phyloP scores from a whole-genome alignment of 805 yeast genomes.

The Starmerella khaoyaiensis region DNA sequence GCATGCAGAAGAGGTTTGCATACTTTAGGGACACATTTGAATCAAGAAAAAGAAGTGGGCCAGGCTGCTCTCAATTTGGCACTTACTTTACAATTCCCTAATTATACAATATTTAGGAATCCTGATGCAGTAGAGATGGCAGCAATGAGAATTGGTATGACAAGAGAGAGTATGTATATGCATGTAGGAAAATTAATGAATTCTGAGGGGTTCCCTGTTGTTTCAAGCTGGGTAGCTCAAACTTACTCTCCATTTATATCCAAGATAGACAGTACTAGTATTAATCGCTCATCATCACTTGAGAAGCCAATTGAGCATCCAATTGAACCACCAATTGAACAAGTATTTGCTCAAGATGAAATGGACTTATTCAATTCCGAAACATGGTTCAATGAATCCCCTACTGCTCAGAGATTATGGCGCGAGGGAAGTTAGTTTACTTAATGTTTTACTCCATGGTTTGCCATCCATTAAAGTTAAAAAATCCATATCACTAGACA shows the following conservation, averaged over 20 bases:
- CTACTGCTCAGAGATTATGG: constrained; percentile 9
- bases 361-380: constrained; percentile 13
- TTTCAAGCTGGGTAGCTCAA: not conserved
- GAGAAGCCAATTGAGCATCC: no score
- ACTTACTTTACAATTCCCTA: no score
- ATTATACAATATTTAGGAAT: no score
- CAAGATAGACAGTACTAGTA: no score
- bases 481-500: constrained; percentile 37
- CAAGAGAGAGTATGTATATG: not conserved
- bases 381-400: constrained; percentile 13
- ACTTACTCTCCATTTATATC: not conserved
- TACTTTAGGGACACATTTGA: no score
- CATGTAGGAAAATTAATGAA: constrained; percentile 4
- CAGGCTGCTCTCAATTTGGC: no score
- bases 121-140: not conserved
- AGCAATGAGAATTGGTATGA: not conserved
- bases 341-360: no score
- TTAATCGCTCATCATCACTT: no score
- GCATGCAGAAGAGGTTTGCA: no score
- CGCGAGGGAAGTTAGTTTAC: constrained; percentile 2
- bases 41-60: no score
- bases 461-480: constrained; percentile 25
- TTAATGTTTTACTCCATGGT: constrained; percentile 7
- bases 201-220: constrained; percentile 1
- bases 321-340: no score